These are phyloP conservation scores for Aspergillus felis DNA, from an alignment of 2,329 filamentous ascomycete genomes.

Conservation along the genomic window DNA sequence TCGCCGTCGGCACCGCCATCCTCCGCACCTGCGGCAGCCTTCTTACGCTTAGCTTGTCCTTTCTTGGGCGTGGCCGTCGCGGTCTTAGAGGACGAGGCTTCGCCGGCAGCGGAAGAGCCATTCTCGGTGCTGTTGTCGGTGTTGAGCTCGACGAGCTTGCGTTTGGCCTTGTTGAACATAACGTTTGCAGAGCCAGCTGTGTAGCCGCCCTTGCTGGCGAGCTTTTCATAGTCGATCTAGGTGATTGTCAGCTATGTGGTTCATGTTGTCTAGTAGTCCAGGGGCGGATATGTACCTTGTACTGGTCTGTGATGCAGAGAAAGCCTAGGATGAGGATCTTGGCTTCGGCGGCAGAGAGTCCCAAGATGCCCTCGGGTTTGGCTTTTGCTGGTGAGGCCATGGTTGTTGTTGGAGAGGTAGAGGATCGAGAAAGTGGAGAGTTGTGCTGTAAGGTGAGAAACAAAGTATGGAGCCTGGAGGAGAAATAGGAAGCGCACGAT, in stretches of 20 bases:
- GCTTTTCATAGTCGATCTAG: conserved; percentile 38
- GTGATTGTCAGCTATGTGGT: not conserved
- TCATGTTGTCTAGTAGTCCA: not conserved
- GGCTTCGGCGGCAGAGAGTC: conserved; percentile 14
- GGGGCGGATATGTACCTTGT: conserved; percentile 10
- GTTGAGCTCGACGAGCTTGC: conserved; percentile 28
- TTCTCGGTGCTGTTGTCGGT: not conserved
- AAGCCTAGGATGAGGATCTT: conserved; percentile 18
- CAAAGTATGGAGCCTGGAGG: not conserved
- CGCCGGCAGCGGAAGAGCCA: not conserved
- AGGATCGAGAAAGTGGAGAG: not conserved
- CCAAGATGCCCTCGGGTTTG: conserved; percentile 16
- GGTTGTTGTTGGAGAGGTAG: not conserved
- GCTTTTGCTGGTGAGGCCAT: conserved; percentile 12
- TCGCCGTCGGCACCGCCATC: conserved; percentile 4
- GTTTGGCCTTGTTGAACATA: conserved; percentile 34
- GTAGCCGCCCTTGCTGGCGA: conserved; percentile 34
- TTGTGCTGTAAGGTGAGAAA: not conserved
- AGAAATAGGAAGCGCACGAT: not conserved
- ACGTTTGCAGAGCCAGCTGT: conserved; percentile 32
- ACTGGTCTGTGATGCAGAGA: conserved; percentile 7
- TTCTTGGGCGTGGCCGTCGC: conserved; percentile 11
- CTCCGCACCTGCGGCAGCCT: conserved; percentile 1
- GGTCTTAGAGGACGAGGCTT: not conserved
- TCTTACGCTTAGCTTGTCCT: conserved; percentile 22